Evolutionary conservation across 345 rosid genomes (phyloP), one percentile per base, ranked within the genome.

Genomic region (Gossypium herbaceum): DNA sequence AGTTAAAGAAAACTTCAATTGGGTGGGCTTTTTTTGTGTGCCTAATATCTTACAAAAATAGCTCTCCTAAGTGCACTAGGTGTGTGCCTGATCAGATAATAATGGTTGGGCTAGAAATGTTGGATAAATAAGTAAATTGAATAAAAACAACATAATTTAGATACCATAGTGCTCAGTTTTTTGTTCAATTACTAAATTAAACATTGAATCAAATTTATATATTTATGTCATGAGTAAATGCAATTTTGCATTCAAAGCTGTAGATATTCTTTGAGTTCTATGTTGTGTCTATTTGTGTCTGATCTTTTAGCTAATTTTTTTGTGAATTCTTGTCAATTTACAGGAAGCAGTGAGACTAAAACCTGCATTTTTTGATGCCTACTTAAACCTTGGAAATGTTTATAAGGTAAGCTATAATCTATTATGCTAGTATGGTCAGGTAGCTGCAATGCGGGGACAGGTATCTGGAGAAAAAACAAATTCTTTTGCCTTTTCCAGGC

Each of bases 291-390:
- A 19, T 66, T 45, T 45, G 17, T n/a, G 22, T 2, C 11, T 66
- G 71, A 11, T 44, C 27, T 6, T 41, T 44, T 66, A 44, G 48
- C n/a, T 67, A 34, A 45, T 20, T 44, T 67, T 27, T 11, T 6
- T 67, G 13, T 19, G 17, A 44, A 22, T 20, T 20, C n/a, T 45
- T 67, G 11, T 73, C 5, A 20, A 79, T 52, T 79, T 73, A 24
- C 92, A 93, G 99, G 99, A 95, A 89, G 99, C 98, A 50, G 93
- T 93, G 73, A 95, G 88, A 78, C 89, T 91, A 58, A 95, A 90
- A 80, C 97, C 99, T 29, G 77, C 91, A 74, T 91, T 91, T 84
- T 87, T 93, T 70, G 98, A 95, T 90, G 99, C 99, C 67, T 95
- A 89, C 84, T 78, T 95, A 80, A 93, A 90, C 79, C 97, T 95